Percentiles rank a stretch among this genome's conserved stretches.
Conservation (phyloP, 495 filamentous ascomycete species). For the Astrocystis sublimbata region DNA sequence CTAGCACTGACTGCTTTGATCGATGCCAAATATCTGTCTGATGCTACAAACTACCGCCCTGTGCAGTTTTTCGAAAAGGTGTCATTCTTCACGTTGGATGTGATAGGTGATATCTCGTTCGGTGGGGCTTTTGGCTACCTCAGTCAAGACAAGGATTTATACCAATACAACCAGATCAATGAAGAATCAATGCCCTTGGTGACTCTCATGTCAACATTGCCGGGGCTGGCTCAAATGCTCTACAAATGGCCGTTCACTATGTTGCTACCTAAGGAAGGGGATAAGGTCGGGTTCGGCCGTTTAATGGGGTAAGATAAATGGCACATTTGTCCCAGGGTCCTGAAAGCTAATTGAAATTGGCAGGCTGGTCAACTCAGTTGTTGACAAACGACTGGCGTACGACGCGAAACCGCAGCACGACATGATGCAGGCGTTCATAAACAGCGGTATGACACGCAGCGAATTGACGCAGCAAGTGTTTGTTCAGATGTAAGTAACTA, state of each 20-base stretch:
- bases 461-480: constrained; percentile 21
- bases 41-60: constrained; percentile 30
- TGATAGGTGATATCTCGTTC: constrained; percentile 41
- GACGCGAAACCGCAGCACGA: constrained; percentile 16
- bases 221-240: constrained; percentile 20
- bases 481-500: constrained; percentile 17
- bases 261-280: constrained; percentile 23
- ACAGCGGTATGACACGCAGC: constrained; percentile 16
- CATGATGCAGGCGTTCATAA: constrained; percentile 22
- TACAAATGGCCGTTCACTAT: constrained; percentile 21
- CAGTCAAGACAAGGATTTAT: constrained; percentile 33
- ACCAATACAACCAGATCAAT: constrained; percentile 29
- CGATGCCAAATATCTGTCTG: constrained; percentile 45
- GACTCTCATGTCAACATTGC: constrained; percentile 18
- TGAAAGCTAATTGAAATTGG: neutral
- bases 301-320: constrained; percentile 24
- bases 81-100: constrained; percentile 44
- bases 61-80: constrained; percentile 47
- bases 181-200: constrained; percentile 23
- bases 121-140: constrained; percentile 42
- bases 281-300: constrained; percentile 30
- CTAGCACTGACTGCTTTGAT: constrained; percentile 44
- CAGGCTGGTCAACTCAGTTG: constrained; percentile 20
- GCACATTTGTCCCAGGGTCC: neutral
- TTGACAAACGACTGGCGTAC: constrained; percentile 22